Evolutionary conservation across 2,329 filamentous ascomycete genomes (phyloP).

Genomic region (Chaetomium sp.): DNA sequence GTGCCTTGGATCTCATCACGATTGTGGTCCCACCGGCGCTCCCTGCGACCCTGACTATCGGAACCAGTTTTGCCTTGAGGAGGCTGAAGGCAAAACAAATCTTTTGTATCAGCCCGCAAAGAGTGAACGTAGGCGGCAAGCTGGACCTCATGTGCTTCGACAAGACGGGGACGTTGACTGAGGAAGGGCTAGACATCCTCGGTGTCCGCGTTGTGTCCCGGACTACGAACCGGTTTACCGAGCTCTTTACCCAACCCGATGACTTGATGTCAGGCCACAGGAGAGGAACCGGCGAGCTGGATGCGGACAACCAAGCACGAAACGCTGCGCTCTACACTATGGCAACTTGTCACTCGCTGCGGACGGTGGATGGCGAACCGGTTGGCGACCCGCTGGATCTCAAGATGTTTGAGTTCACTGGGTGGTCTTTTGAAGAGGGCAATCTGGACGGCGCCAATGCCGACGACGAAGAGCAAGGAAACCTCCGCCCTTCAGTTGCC

Average conservation of each 20-base stretch:
- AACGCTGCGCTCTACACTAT: conserved; percentile 79
- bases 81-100: conserved; percentile 84
- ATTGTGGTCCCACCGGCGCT: conserved; percentile 95
- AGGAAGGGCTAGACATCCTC: conserved; percentile 90
- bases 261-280: conserved; percentile 43
- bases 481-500: conserved; percentile 81
- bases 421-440: conserved; percentile 88
- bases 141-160: conserved; percentile 96
- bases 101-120: conserved; percentile 95
- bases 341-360: conserved; percentile 92
- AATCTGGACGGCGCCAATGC: conserved; percentile 57
- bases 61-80: conserved; percentile 87
- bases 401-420: conserved; percentile 98
- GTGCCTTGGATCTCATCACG: conserved; percentile 90
- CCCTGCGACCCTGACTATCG: conserved; percentile 90
- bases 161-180: conserved; percentile 96
- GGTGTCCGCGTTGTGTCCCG: conserved; percentile 73
- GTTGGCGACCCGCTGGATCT: conserved; percentile 90
- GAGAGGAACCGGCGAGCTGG: conserved; percentile 23
- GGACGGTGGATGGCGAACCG: conserved; percentile 79
- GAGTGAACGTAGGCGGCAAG: conserved; percentile 94
- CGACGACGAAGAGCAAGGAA: conserved; percentile 67
- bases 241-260: conserved; percentile 62
- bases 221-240: conserved; percentile 59
- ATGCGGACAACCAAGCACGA: conserved; percentile 29